Conservation (phyloP, 2,329 filamentous ascomycete species). For the Podosphaera xanthii region DNA sequence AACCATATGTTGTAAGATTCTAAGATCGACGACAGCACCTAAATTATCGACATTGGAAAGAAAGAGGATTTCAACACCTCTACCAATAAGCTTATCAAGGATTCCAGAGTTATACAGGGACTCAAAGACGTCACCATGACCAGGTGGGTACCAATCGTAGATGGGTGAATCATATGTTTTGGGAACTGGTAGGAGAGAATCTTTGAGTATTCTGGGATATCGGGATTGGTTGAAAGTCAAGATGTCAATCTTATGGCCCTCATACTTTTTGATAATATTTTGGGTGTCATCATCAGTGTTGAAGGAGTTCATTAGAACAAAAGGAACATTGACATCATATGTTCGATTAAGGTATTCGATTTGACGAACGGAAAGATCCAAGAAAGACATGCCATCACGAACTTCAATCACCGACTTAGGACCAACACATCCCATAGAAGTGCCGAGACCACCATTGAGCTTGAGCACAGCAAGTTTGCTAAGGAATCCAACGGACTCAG, state of each 20-base stretch:
- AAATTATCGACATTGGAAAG: conserved; percentile 98
- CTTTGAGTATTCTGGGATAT: conserved; percentile 94
- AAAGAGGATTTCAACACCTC: conserved; percentile 95
- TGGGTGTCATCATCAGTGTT: conserved; percentile 97
- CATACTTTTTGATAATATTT: conserved; percentile 99
- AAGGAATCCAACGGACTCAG: conserved; percentile 78
- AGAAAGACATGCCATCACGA: conserved; percentile 98
- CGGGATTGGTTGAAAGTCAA: conserved; percentile 99
- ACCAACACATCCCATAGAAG: conserved; percentile 97
- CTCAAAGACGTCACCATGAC: conserved; percentile 98
- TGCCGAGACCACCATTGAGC: conserved; percentile 97
- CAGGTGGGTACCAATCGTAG: conserved; percentile 94
- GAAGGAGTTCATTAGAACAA: conserved; percentile 99
- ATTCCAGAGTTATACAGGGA: conserved; percentile 98
- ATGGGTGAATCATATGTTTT: conserved; percentile 74
- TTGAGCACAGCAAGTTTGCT: conserved; percentile 97
- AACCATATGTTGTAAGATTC: conserved; percentile 98
- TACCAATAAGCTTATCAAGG: conserved; percentile 84
- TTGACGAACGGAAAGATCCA: conserved; percentile 94
- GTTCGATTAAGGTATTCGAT: conserved; percentile 98
- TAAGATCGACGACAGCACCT: conserved; percentile 89
- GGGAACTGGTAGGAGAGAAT: conserved; percentile 86
- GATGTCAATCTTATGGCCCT: conserved; percentile 98
- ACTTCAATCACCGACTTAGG: conserved; percentile 99
- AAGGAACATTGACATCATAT: conserved; percentile 90